Evolutionary conservation across 192 early-diverging fungal species (phyloP).

Genomic region (Podila horticola): DNA sequence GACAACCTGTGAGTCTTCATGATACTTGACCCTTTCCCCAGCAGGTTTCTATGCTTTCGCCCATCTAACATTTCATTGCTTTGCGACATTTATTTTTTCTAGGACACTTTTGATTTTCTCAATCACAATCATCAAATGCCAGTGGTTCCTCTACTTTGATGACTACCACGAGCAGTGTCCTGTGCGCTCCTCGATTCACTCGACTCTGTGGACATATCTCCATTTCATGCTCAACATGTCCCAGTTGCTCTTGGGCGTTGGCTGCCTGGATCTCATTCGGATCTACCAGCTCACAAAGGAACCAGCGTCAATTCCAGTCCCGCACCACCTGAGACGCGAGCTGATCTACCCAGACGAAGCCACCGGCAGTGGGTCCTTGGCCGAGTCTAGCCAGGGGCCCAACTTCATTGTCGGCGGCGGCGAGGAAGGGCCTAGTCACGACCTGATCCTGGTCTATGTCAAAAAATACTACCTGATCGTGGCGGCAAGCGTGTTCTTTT

Average conservation of each 20-base stretch:
- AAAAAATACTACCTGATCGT: slow-evolving; percentile 39
- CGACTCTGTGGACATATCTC: slow-evolving; percentile 55
- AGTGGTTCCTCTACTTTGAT: slow-evolving; percentile 65
- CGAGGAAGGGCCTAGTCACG: neutral
- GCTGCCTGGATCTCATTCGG: slow-evolving; percentile 54
- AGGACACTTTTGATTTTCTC: slow-evolving; percentile 54
- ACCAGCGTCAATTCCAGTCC: neutral
- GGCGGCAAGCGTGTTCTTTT: slow-evolving; percentile 37
- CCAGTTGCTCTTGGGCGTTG: slow-evolving; percentile 60
- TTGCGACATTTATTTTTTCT: slow-evolving; percentile 7
- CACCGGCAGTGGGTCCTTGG: neutral
- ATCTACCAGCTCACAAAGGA: slow-evolving; percentile 23
- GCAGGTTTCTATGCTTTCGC: too few relatives aligned
- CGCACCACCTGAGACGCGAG: neutral
- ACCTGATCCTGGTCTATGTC: slow-evolving; percentile 13
- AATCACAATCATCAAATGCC: slow-evolving; percentile 56
- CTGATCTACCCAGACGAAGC: slow-evolving; percentile 6
- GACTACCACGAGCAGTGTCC: slow-evolving; percentile 57
- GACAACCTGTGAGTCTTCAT: slow-evolving; percentile 53
- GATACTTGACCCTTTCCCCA: too few relatives aligned
- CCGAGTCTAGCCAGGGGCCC: neutral
- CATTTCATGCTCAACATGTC: slow-evolving; percentile 63
- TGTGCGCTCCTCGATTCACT: slow-evolving; percentile 22
- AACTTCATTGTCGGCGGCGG: neutral
- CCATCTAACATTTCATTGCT: slow-evolving; percentile 1